Conservation (phyloP, 2,329 filamentous ascomycete species). For the Fusarium sp. region DNA sequence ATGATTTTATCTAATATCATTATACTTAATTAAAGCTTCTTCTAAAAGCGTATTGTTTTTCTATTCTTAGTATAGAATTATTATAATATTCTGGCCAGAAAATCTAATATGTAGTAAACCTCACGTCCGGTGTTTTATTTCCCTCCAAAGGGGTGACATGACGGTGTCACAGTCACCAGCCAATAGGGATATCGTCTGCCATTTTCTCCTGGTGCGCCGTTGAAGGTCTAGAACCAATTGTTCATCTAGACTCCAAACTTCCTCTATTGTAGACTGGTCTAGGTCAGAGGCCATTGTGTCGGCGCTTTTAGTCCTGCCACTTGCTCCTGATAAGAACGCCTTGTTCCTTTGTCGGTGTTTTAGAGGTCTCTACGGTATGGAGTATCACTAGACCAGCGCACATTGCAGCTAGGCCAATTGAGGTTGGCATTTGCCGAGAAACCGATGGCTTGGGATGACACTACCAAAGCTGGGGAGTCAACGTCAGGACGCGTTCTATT, state of each 20-base stretch:
- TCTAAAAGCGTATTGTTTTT: too few relatives aligned
- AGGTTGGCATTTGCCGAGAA: background rate
- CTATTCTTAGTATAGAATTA: too few relatives aligned
- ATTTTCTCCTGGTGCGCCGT: constrained; percentile 12
- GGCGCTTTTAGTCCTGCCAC: constrained; percentile 6
- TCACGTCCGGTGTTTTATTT: too few relatives aligned
- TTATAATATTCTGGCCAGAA: too few relatives aligned
- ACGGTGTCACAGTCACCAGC: constrained; percentile 23
- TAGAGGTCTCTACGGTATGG: too few relatives aligned
- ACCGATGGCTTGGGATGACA: constrained; percentile 5
- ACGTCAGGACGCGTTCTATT: constrained; percentile 25
- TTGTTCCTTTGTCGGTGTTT: too few relatives aligned
- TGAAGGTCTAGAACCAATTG: constrained; percentile 11
- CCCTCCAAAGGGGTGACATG: background rate
- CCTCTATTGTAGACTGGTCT: background rate
- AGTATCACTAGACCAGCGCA: background rate
- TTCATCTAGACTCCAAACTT: constrained; percentile 10
- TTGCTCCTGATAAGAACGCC: constrained; percentile 1
- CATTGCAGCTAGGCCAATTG: background rate
- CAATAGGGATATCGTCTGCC: constrained; percentile 25
- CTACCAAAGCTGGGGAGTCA: constrained; percentile 12
- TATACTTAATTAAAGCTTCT: too few relatives aligned
- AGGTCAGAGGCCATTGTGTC: constrained; percentile 13
- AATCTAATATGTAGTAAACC: too few relatives aligned
- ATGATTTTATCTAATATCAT: too few relatives aligned